A percentile compares a stretch with the other conserved stretches of the same genome.
phyloP scores from a whole-genome alignment of 2,329 filamentous ascomycete genomes.

The Leptosphaerulina australis region DNA sequence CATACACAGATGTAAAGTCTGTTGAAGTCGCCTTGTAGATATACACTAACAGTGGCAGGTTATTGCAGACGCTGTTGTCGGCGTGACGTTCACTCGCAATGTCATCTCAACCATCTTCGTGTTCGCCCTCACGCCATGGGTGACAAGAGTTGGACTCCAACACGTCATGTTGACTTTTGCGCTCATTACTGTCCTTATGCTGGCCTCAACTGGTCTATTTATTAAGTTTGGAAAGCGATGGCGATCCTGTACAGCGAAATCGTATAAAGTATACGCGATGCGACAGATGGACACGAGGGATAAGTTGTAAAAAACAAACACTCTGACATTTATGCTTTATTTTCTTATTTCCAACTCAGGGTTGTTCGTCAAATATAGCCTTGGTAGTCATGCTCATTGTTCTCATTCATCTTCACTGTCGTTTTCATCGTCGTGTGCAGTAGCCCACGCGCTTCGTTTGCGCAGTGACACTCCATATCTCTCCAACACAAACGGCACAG shows the following conservation, averaged over 20 bases:
- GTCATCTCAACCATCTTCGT: slow-evolving; percentile 53
- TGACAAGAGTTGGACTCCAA: slow-evolving; percentile 20
- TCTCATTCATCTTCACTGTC: slow-evolving; percentile 18
- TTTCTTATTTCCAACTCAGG: too few species aligned
- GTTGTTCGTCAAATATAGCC: too few species aligned
- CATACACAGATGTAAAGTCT: slow-evolving; percentile 27
- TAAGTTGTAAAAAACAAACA: slow-evolving; percentile 4
- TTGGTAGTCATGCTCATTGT: too few species aligned
- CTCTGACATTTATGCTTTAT: too few species aligned
- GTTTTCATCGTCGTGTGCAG: slow-evolving; percentile 45
- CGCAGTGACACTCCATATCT: slow-evolving; percentile 44
- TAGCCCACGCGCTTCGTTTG: slow-evolving; percentile 49
- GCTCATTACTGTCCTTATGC: slow-evolving; percentile 5
- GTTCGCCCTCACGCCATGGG: slow-evolving; percentile 56
- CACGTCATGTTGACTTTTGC: slow-evolving; percentile 22
- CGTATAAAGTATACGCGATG: not conserved
- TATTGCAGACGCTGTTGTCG: slow-evolving; percentile 55
- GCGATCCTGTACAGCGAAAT: slow-evolving; percentile 8
- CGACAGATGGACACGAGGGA: slow-evolving; percentile 14
- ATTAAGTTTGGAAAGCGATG: slow-evolving; percentile 15
- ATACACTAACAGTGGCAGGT: slow-evolving; percentile 32
- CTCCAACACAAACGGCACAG: slow-evolving; percentile 45
- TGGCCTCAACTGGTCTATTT: slow-evolving; percentile 14
- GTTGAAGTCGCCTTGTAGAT: not conserved
- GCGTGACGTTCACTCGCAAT: slow-evolving; percentile 55